Percentiles rank a stretch among this genome's conserved stretches.
Evolutionary conservation across 768 basidiomycete genomes (phyloP).

Genomic region (Suillus lakei): DNA sequence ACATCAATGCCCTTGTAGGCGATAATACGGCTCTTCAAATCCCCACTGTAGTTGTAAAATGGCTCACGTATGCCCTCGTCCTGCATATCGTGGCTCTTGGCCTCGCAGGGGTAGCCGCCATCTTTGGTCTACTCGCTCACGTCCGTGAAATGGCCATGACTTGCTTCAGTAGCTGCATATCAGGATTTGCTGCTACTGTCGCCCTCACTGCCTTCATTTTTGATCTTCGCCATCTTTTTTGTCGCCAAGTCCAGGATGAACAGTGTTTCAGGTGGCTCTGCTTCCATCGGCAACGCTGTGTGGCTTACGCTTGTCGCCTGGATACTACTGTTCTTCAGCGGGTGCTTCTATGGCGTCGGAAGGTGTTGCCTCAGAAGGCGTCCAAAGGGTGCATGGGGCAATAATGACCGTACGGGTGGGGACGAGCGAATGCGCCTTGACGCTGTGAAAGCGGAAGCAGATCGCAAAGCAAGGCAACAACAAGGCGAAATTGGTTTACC

Average conservation of each 20-base stretch:
- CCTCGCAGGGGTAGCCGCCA: constrained; percentile 67
- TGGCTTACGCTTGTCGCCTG: constrained; percentile 92
- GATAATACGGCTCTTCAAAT: constrained; percentile 70
- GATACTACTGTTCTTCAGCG: constrained; percentile 86
- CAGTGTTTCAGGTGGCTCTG: constrained; percentile 68
- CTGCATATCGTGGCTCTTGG: constrained; percentile 89
- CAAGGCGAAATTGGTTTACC: constrained; percentile 71
- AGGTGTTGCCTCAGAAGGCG: constrained; percentile 80
- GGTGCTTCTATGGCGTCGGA: constrained; percentile 86
- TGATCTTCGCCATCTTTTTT: constrained; percentile 90
- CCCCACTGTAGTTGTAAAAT: constrained; percentile 85
- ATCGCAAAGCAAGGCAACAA: constrained; percentile 73
- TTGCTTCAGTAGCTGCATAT: constrained; percentile 80
- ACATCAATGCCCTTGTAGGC: constrained; percentile 82
- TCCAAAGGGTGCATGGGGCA: constrained; percentile 43
- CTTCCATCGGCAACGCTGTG: constrained; percentile 84
- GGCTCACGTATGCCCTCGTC: constrained; percentile 93
- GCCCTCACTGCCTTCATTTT: constrained; percentile 90
- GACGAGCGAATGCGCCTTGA: constrained; percentile 76
- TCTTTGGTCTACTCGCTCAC: constrained; percentile 89
- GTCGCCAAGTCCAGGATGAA: constrained; percentile 87
- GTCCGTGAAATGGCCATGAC: constrained; percentile 86
- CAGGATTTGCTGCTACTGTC: constrained; percentile 79
- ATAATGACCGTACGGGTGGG: constrained; percentile 36
- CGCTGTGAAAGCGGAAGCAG: constrained; percentile 85